Evolutionary conservation across 306 rosid genomes (phyloP), one percentile per base, ranked within the genome.

Genomic region (Ammopiptanthus mongolicus): DNA sequence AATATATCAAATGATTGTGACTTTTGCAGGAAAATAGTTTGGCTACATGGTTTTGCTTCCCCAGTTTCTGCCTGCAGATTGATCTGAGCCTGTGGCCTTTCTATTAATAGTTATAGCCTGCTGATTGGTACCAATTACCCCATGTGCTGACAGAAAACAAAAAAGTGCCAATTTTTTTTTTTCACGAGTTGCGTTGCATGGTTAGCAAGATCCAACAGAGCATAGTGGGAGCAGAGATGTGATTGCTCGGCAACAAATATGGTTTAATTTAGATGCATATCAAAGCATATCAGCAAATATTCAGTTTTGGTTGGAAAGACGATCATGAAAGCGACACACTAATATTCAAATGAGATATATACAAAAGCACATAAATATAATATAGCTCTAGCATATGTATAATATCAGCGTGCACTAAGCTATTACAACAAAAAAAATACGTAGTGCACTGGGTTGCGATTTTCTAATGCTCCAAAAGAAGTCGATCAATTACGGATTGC

Each of bases 141-240:
- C n/a, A n/a, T n/a, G n/a, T n/a, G n/a, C n/a, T n/a, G n/a, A n/a
- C n/a, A n/a, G n/a, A 25, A 23, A 53, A 10, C 10, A 37, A 55
- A 53, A 58, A 59, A 42, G 48, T 42, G 56, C 65, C 74, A 55
- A n/a, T n/a, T 25, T 48, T 41, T 66, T n/a, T 47, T 47, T 22
- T 42, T 33, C 28, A 23, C 36, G 51, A 36, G 50, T 59, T 78
- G 62, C 8, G 5, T 69, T 60, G 58, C 72, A 78, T 37, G 56
- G 82, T 36, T 22, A 50, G 6, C 65, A 61, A 61, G 65, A 37
- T 71, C 73, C 73, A 39, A 31, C 17, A 18, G 31, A 59, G 52
- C 51, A 28, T 79, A 59, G 78, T 71, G 78, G 78, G 73, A 63
- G 25, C 5, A 46, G 82, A 44, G 83, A 71, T 63, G 69, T 79